Percentiles rank a stretch among this genome's conserved stretches.
Conservation (phyloP, 805 yeast species). For the Wickerhamomyces xylosicus region DNA sequence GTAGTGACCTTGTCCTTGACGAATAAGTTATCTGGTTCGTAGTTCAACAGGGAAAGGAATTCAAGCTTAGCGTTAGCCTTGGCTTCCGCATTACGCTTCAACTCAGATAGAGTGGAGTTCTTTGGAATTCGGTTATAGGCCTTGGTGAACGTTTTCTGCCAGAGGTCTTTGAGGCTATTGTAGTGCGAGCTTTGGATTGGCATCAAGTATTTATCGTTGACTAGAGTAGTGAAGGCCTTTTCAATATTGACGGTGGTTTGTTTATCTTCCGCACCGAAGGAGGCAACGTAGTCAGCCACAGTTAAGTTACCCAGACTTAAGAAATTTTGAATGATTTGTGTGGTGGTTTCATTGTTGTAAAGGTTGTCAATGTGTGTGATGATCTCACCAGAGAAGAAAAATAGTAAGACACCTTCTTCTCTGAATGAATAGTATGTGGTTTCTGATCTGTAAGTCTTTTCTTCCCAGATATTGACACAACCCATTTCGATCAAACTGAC, state of each 20-base stretch:
- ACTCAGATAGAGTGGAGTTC: conserved; percentile 34
- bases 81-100: conserved; percentile 50
- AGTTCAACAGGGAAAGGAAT: conserved; percentile 25
- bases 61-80: conserved; percentile 35
- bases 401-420: conserved; percentile 50
- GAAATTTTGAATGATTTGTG: conserved; percentile 59
- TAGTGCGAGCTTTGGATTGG: conserved; percentile 32
- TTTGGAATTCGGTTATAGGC: conserved; percentile 29
- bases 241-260: conserved; percentile 21
- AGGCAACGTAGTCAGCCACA: conserved; percentile 35
- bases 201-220: conserved; percentile 38
- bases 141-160: conserved; percentile 30
- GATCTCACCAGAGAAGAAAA: conserved; percentile 73
- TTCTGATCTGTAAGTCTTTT: conserved; percentile 20
- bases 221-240: conserved; percentile 31
- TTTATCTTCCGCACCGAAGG: conserved; percentile 19
- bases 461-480: conserved; percentile 60
- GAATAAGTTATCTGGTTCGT: conserved; percentile 19
- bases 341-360: conserved; percentile 31
- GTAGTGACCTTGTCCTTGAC: conserved; percentile 25
- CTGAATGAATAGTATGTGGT: conserved; percentile 45
- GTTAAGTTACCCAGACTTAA: conserved; percentile 61
- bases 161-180: conserved; percentile 26
- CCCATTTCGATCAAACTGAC: conserved; percentile 74
- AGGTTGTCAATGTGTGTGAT: conserved; percentile 38